phyloP scores from a whole-genome alignment of 2,329 filamentous ascomycete genomes.

The Alternaria gansuensis region DNA sequence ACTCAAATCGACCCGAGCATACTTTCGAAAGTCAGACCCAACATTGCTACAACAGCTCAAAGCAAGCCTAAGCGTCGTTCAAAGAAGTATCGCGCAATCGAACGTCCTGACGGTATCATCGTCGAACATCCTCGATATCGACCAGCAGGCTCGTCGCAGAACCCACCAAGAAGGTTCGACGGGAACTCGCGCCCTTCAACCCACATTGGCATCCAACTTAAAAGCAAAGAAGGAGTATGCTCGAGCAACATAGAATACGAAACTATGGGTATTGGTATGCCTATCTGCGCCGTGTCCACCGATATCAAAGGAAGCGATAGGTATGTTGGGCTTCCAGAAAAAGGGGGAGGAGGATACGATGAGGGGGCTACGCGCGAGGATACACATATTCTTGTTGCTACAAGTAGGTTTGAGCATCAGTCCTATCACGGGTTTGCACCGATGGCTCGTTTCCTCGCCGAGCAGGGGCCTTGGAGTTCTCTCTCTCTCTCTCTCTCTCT shows the following conservation, averaged over 20 bases:
- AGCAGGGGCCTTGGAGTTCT: conserved; percentile 23
- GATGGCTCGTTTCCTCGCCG: conserved; percentile 25
- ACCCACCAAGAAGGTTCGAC: conserved; percentile 8
- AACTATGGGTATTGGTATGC: neutral
- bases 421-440: neutral
- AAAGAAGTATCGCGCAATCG: conserved; percentile 23
- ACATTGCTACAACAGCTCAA: conserved; percentile 9
- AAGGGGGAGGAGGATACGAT: conserved; percentile 15
- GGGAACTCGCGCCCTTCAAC: conserved; percentile 3
- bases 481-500: neutral
- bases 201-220: neutral
- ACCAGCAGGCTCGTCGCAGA: conserved; percentile 9
- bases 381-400: neutral
- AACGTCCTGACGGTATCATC: conserved; percentile 31
- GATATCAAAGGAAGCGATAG: conserved; percentile 5
- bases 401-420: neutral
- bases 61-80: conserved; percentile 12
- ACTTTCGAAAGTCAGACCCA: conserved; percentile 1
- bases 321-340: neutral
- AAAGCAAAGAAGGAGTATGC: neutral
- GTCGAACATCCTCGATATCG: conserved; percentile 30
- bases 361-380: neutral
- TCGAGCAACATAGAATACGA: neutral
- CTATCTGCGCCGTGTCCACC: neutral
- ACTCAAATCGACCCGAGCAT: neutral